These are phyloP conservation scores for Cutaneotrichosporon mucoides DNA, from an alignment of 1,284 basidiomycete species.

Conservation along the genomic window DNA sequence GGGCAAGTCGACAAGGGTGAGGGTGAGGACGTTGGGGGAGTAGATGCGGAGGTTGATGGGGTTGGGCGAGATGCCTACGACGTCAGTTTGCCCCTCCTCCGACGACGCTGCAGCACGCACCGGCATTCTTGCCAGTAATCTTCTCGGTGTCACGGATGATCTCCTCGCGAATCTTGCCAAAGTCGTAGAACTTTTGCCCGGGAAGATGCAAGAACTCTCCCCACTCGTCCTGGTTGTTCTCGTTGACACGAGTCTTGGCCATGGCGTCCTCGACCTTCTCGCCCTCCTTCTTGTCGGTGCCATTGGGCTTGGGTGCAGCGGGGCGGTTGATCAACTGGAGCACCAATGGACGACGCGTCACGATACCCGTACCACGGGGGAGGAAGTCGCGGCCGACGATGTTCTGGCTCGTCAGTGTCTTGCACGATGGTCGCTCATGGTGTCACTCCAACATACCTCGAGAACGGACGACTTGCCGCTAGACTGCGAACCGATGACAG, in stretches of 20 bases:
- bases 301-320: conserved; percentile 56
- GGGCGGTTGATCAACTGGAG: conserved; percentile 90
- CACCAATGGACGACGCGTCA: conserved; percentile 84
- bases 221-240: conserved; percentile 90
- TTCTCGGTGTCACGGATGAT: conserved; percentile 95
- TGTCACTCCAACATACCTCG: conserved; percentile 41
- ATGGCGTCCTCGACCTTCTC: conserved; percentile 32
- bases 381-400: conserved; percentile 96
- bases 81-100: neutral
- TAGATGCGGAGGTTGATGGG: conserved; percentile 97
- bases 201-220: conserved; percentile 96
- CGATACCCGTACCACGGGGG: conserved; percentile 66
- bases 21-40: conserved; percentile 92
- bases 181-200: conserved; percentile 96
- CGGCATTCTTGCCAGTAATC: conserved; percentile 94
- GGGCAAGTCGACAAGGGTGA: conserved; percentile 94
- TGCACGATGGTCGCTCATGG: no score
- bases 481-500: conserved; percentile 55
- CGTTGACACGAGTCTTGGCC: conserved; percentile 48
- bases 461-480: conserved; percentile 56
- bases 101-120: conserved; percentile 36
- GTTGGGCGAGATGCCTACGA: conserved; percentile 77
- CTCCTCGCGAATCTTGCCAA: conserved; percentile 92
- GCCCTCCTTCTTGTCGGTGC: conserved; percentile 27
- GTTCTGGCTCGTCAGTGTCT: conserved; percentile 58